A percentile compares a stretch with the other conserved stretches of the same genome.
Evolutionary conservation across 176 grass and related monocot genomes (phyloP).

Genomic region (Hordeum marinum): DNA sequence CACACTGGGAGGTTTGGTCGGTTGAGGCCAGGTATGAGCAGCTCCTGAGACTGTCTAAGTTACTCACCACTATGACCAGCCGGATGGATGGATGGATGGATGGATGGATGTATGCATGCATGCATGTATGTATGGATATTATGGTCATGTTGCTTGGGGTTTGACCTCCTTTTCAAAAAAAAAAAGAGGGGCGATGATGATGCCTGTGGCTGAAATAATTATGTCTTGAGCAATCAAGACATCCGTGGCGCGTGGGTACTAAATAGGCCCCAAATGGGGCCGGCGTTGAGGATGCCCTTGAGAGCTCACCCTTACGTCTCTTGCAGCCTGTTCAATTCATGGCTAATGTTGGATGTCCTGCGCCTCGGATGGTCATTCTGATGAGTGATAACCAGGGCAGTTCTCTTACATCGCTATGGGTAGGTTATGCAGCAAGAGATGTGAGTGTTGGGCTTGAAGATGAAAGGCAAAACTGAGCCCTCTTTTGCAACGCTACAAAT

Average conservation of each 20-base stretch:
- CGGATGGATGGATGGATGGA: no score
- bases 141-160: no score
- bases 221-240: conserved; percentile 2
- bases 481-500: not conserved
- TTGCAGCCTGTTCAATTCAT: not conserved
- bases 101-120: no score
- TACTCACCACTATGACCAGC: no score
- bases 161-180: no score
- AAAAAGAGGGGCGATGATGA: not conserved
- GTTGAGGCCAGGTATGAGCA: not conserved
- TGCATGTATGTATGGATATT: no score
- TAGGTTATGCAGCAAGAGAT: not conserved
- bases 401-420: not conserved
- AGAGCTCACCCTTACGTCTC: not conserved
- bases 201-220: not conserved
- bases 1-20: not conserved
- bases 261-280: not conserved
- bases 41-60: not conserved
- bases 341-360: not conserved
- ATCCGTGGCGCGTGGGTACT: not conserved
- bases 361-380: conserved; percentile 20
- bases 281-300: no score
- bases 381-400: not conserved
- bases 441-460: not conserved
- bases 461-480: conserved; percentile 13